phyloP scores from a whole-genome alignment of 495 filamentous ascomycete species.

The Hyaloscypha finlandica region DNA sequence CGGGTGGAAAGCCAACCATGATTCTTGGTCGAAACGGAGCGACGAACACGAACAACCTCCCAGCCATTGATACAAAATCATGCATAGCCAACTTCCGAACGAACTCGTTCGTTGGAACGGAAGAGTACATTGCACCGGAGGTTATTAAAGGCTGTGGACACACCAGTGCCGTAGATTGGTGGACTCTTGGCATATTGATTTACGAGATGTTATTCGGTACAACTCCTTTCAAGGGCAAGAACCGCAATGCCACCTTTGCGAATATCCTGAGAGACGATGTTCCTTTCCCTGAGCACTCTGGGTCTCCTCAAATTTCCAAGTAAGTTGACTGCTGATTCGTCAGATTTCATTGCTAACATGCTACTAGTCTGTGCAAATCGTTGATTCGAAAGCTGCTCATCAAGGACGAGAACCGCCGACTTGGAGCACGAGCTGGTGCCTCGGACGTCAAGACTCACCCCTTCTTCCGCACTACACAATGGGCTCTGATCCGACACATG shows the following conservation, averaged over 20 bases:
- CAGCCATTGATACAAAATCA: constrained; percentile 96
- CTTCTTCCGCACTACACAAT: constrained; percentile 94
- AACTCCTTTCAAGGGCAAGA: constrained; percentile 99
- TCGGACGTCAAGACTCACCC: constrained; percentile 96
- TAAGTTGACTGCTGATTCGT: constrained; percentile 49
- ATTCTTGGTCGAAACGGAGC: constrained; percentile 80
- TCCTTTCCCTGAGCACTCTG: constrained; percentile 86
- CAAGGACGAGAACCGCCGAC: constrained; percentile 94
- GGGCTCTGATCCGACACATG: constrained; percentile 95
- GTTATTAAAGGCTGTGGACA: constrained; percentile 99
- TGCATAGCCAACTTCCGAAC: constrained; percentile 98
- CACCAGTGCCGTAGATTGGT: constrained; percentile 98
- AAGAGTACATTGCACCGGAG: constrained; percentile 98
- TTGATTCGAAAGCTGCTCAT: constrained; percentile 95
- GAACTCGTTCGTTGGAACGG: constrained; percentile 97
- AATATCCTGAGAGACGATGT: constrained; percentile 97
- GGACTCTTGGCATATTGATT: constrained; percentile 94
- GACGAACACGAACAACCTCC: constrained; percentile 76
- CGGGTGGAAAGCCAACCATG: constrained; percentile 95
- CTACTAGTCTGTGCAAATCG: constrained; percentile 83
- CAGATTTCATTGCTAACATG: constrained; percentile 22
- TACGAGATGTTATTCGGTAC: constrained; percentile 99
- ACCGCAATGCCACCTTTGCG: constrained; percentile 94
- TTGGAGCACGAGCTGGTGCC: constrained; percentile 92
- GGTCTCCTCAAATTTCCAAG: constrained; percentile 85